Evolutionary conservation across 495 filamentous ascomycete genomes (phyloP).

Genomic region (Aspergillus indologenus): DNA sequence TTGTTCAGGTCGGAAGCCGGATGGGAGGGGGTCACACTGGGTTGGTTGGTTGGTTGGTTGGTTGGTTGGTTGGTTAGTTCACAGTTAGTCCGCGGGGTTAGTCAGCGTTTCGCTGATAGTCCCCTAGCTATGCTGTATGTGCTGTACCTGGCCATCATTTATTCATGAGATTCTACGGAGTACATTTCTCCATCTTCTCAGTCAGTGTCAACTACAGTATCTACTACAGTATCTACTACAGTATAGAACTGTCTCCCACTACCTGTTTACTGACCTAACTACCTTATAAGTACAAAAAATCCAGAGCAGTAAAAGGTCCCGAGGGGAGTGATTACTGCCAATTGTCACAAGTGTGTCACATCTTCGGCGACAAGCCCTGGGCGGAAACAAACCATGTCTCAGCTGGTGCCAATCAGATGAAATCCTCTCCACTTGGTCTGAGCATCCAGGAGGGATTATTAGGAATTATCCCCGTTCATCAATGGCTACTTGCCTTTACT

Average conservation of each 20-base stretch:
- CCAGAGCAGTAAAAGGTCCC: too few relatives aligned
- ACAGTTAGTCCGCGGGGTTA: slow-evolving; percentile 1
- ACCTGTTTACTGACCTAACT: too few relatives aligned
- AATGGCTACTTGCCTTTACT: not conserved
- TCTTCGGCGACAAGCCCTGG: slow-evolving; percentile 20
- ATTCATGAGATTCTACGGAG: too few relatives aligned
- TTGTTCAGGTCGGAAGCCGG: not conserved
- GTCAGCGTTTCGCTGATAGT: not conserved
- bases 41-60: too few relatives aligned
- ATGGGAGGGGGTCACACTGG: not conserved
- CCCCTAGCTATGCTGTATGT: not conserved
- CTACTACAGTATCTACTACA: too few relatives aligned
- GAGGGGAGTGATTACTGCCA: not conserved
- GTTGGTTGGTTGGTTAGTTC: not conserved
- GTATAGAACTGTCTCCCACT: too few relatives aligned
- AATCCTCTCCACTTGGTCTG: slow-evolving; percentile 18
- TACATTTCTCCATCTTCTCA: too few relatives aligned
- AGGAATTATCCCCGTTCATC: not conserved
- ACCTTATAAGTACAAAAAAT: too few relatives aligned
- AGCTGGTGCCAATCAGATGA: slow-evolving; percentile 28
- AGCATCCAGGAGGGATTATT: slow-evolving; percentile 15
- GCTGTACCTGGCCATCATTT: too few relatives aligned
- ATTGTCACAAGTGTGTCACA: slow-evolving; percentile 27
- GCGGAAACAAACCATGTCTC: slow-evolving; percentile 42
- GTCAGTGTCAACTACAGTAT: too few relatives aligned